Evolutionary conservation across 2,329 filamentous ascomycete species (phyloP), one percentile per base, ranked within the genome.

Genomic region (Epichloe glyceriae): DNA sequence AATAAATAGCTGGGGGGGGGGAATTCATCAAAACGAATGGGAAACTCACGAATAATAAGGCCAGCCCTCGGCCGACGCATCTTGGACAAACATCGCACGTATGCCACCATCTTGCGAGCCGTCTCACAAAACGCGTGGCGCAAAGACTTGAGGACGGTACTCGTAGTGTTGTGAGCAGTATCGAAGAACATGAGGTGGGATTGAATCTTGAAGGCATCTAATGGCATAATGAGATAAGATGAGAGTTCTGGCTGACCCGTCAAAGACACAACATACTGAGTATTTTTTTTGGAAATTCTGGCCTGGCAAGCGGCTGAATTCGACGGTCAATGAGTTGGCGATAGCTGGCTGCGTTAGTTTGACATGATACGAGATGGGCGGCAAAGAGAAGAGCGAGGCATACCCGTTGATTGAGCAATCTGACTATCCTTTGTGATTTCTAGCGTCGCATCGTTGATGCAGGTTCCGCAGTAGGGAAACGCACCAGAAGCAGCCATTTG

Each of bases 381-480:
- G 17, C 5, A 30, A 20, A 14, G 10, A 14, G 11, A 2, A 22
- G 19, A 47, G 22, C 2, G 10, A 33, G 4, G 20, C 5, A 4
- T 46, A 50, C 47, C 46, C 61, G 41, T 33, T 35, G 19, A 35
- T 74, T 60, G 50, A 19, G 17, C 20, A 19, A 26, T 26, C n/a
- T 79, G 74, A 44, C 76, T 72, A 59, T 88, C 82, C 61, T 86
- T 89, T 59, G 72, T 75, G 46, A 97, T 77, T 54, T 88, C 82
- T 30, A 98, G 70, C 0, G 85, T 89, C 48, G 68, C 69, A 17
- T 81, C 86, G 61, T 95, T 73, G 58, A 98, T 88, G 15, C 80
- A 66, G 41, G 80, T 79, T 39, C 93, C 93, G 61, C 93, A 97
- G 66, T 95, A 98, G 0, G 91, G 88, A 63, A 98, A 97, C n/a